Base-by-base conservation (phyloP, 2,329 filamentous ascomycete genomes). In the Penicillium thymicola region DNA sequence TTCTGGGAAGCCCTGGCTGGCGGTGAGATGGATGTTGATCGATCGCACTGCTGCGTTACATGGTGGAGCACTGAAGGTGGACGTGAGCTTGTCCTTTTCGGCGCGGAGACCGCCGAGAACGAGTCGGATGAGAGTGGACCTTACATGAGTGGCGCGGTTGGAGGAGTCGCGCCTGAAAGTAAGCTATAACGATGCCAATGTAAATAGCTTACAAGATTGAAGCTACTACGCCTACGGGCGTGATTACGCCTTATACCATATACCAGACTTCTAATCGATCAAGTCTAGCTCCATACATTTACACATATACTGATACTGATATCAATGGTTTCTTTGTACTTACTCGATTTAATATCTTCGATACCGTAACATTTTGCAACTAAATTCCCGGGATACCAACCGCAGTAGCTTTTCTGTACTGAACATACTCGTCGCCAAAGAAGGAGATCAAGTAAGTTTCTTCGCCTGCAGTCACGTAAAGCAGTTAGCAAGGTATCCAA, bases 21-120 rank as follows among this genome's bases (percentile, higher is more conserved):
- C 64, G 91, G 91, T 4, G 91, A 96, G 76, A 89, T 96, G 85
- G 92, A 96, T 73, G 87, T 95, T 25, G 89, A 95, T 70, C 82
- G 91, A 58, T 88, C 90, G 7, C 85, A 87, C 40, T 81, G 89
- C 32, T 91, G 88, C 47, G 89, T 96, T 18, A 84, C 85, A 2
- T 97, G 92, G 92, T 96, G 92, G 92, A 89, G 86, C 75, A 76
- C 84, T 71, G 71, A 82, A 57, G 84, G 85, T 4, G 85, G 85
- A 0, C 76, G 82, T 46, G 83, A 86, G 57, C 72, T 78, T 64
- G 77, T 86, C 5, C 61, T 85, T 2, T 81, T 76, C 67, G 82
- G 78, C 1, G 61, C 64, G 5, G 70, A 70, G 30, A 38, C 60
- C 45, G 38, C 49, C 2, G 50, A 30, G 14, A 45, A 55, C 13